A percentile compares a stretch with the other conserved stretches of the same genome.
Evolutionary conservation across 176 grass and related monocot species (phyloP).

Genomic region (Eragrostis nindensis): DNA sequence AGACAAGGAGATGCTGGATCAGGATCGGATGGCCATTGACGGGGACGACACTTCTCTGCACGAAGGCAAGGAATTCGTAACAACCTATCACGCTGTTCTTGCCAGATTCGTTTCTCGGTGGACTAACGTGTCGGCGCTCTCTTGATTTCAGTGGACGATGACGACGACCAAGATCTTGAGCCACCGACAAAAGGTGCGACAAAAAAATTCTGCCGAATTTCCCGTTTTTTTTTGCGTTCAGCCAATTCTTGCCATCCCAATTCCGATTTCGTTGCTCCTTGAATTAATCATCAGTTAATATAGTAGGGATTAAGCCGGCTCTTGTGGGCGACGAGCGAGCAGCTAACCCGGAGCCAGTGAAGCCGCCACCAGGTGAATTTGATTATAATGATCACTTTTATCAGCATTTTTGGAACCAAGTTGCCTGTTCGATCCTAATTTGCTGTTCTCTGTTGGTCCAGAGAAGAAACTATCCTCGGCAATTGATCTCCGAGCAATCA

Average conservation of each 20-base stretch:
- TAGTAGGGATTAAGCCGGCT: constrained; percentile 17
- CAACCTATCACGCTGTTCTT: not conserved
- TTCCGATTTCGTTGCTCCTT: constrained; percentile 6
- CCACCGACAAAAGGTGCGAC: constrained; percentile 48
- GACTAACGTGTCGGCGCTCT: constrained; percentile 18
- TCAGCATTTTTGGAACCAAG: not conserved
- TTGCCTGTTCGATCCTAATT: not conserved
- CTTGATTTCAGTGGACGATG: constrained; percentile 31
- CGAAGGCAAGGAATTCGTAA: constrained; percentile 45
- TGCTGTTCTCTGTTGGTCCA: constrained; percentile 20
- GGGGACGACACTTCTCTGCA: constrained; percentile 20
- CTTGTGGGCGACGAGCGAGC: constrained; percentile 14
- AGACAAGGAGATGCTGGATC: constrained; percentile 49
- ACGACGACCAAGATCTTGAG: constrained; percentile 45
- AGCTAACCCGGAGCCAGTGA: constrained; percentile 26
- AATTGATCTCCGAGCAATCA: constrained; percentile 43
- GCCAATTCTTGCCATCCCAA: not conserved
- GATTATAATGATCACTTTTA: not conserved
- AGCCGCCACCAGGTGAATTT: constrained; percentile 5
- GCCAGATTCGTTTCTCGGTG: constrained; percentile 16
- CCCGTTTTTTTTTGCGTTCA: not conserved
- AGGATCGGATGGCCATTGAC: constrained; percentile 53
- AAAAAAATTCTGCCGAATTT: constrained; percentile 8
- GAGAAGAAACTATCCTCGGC: constrained; percentile 45
- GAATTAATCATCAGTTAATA: not conserved